These are phyloP conservation scores for Chaetomidium leptoderma DNA, from an alignment of 495 filamentous ascomycete species.

Conservation along the genomic window DNA sequence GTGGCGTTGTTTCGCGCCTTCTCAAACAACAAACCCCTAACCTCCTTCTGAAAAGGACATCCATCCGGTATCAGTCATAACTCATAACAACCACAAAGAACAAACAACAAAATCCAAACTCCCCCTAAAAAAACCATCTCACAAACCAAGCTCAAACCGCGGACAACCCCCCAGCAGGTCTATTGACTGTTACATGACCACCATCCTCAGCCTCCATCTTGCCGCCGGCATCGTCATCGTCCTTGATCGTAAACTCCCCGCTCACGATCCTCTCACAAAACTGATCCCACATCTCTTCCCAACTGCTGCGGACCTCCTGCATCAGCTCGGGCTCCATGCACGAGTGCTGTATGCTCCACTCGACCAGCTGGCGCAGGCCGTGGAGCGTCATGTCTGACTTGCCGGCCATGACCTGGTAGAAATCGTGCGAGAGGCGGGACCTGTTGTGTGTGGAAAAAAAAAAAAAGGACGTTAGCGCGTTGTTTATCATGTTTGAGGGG, in stretches of 20 bases:
- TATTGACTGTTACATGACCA: not conserved
- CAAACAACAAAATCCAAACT: not conserved
- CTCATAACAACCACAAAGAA: not conserved
- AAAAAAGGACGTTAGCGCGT: slow-evolving; percentile 13
- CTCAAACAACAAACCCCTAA: not conserved
- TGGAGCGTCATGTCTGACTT: slow-evolving; percentile 48
- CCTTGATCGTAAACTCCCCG: slow-evolving; percentile 21
- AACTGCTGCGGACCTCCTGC: slow-evolving; percentile 32
- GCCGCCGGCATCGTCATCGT: not conserved
- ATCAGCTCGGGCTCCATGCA: slow-evolving; percentile 40
- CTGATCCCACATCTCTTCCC: slow-evolving; percentile 43
- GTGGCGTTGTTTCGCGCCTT: no score
- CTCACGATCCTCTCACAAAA: slow-evolving; percentile 40
- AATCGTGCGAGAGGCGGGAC: slow-evolving; percentile 54
- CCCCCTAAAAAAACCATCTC: not conserved
- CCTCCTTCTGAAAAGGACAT: not conserved
- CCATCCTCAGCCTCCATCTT: not conserved
- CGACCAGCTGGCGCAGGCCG: slow-evolving; percentile 50
- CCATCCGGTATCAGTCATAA: not conserved
- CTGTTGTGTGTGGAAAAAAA: slow-evolving; percentile 23
- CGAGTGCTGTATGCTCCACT: slow-evolving; percentile 53
- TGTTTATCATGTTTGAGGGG: not conserved
- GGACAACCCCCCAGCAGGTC: not conserved
- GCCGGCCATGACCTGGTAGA: slow-evolving; percentile 53
- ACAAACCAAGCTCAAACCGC: not conserved